Percentiles rank a stretch among this genome's conserved stretches.
Evolutionary conservation across 441 rosid genomes (phyloP).

Genomic region (Populus hybrid): DNA sequence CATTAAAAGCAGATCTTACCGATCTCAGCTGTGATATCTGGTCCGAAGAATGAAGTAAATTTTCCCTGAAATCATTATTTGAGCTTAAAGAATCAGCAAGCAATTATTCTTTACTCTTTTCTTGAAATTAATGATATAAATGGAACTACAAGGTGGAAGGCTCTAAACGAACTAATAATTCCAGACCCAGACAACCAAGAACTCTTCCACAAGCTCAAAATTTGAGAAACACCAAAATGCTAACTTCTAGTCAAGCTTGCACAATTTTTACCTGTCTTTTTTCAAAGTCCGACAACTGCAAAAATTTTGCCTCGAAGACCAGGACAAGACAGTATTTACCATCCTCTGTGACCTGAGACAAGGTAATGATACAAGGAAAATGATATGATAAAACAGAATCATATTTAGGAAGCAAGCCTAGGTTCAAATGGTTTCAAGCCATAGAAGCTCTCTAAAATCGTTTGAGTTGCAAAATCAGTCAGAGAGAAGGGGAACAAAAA

Average conservation of each 20-base stretch:
- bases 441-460: not conserved
- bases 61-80: conserved; percentile 55
- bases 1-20: conserved; percentile 40
- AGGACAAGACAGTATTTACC: conserved; percentile 82
- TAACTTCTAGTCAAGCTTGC: not conserved
- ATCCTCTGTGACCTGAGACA: conserved; percentile 62
- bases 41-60: conserved; percentile 91
- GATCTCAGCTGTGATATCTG: conserved; percentile 73
- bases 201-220: not conserved
- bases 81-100: conserved; percentile 7
- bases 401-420: not conserved
- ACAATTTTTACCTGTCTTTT: conserved; percentile 61
- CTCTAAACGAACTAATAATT: not conserved
- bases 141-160: not conserved
- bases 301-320: conserved; percentile 74
- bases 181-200: not conserved
- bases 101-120: not conserved
- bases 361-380: conserved; percentile 1
- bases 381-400: not conserved
- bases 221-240: not conserved
- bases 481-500: too few species aligned
- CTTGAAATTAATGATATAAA: not conserved
- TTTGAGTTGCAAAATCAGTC: too few species aligned
- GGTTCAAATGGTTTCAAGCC: conserved; percentile 1
- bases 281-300: conserved; percentile 75